A percentile compares a stretch with the other conserved stretches of the same genome.
Evolutionary conservation across 2,329 filamentous ascomycete genomes (phyloP).

Genomic region (Didymella lethalis): DNA sequence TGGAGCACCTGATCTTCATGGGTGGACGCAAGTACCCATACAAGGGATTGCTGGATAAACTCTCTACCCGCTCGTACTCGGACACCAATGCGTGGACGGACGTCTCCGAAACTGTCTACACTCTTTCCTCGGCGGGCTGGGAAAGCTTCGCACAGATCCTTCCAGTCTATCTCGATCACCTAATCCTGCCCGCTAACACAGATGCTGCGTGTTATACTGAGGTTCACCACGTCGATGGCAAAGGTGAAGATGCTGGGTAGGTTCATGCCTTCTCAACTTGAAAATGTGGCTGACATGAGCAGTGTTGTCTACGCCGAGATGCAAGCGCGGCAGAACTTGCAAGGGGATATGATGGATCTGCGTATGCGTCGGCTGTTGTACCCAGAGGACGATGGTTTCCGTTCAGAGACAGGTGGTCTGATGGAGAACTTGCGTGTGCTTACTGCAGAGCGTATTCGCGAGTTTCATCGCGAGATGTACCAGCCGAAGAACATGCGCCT

Average conservation of each 20-base stretch:
- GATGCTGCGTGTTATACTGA: conserved; percentile 94
- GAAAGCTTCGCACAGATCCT: conserved; percentile 94
- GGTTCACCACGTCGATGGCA: conserved; percentile 93
- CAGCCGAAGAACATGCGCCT: conserved; percentile 95
- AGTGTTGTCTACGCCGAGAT: conserved; percentile 98
- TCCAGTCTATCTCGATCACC: conserved; percentile 93
- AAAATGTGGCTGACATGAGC: conserved; percentile 20
- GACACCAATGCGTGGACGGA: conserved; percentile 97
- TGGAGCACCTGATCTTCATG: conserved; percentile 64
- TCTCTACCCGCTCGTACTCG: conserved; percentile 92
- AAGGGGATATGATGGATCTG: conserved; percentile 86
- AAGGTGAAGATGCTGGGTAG: conserved; percentile 84
- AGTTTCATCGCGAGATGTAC: conserved; percentile 96
- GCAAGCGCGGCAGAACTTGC: conserved; percentile 91
- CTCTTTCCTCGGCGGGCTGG: conserved; percentile 93
- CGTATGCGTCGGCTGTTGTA: conserved; percentile 82
- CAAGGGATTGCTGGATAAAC: conserved; percentile 93
- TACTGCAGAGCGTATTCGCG: conserved; percentile 88
- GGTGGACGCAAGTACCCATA: conserved; percentile 93
- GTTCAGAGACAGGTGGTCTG: conserved; percentile 98
- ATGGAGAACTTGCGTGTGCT: conserved; percentile 88
- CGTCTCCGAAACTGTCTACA: conserved; percentile 95
- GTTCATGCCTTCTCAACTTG: not conserved
- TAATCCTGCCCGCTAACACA: conserved; percentile 88
- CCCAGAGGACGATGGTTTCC: conserved; percentile 87